Base-by-base conservation (phyloP, 768 basidiomycete species). In the Mycena sanguinolenta region DNA sequence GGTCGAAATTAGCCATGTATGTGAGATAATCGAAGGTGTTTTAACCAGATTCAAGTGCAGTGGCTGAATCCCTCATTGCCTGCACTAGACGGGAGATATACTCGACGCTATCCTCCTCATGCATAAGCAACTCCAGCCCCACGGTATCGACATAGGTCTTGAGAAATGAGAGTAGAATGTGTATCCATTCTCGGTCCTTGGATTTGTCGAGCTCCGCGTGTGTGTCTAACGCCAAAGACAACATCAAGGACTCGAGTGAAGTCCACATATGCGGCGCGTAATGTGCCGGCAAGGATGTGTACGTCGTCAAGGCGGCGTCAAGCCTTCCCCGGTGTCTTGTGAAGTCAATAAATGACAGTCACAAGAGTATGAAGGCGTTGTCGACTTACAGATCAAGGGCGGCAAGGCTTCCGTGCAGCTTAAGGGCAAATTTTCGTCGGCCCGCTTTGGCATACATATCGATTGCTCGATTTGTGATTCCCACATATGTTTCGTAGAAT, bases 181-280 rank as follows among this genome's bases (percentile, higher is more conserved):
- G 89, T 25, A 94, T 87, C 95, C 95, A 97, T 76, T 96, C 94
- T 25, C 84, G 83, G 72, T 95, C 92, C 66, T 84, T 89, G 8
- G 86, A 81, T 73, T 87, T 89, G 17, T 85, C 79, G n/a, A 92
- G 79, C 25, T 84, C 77, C 2, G 81, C 78, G 75, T 96, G 91
- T 0, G 91, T 89, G 71, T 91, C 88, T 44, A 97, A 82, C 1
- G 94, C 93, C 57, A 87, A 87, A 16, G 90, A 90, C 23, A 95
- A 86, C 88, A 95, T 93, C 73, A 89, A 90, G 3, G 91, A 91
- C 75, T 96, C 92, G 53, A 96, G 80, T 12, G 91, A 91, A 28
- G 89, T 87, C 95, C 95, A 96, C 76, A 86, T 85, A 77, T 94
- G 91, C 9, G 93, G 92, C 0, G 91, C 89, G 79, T 95, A 96